Evolutionary conservation across 2,329 filamentous ascomycete genomes (phyloP).

Genomic region (Paraphoma chrysanthemicola): DNA sequence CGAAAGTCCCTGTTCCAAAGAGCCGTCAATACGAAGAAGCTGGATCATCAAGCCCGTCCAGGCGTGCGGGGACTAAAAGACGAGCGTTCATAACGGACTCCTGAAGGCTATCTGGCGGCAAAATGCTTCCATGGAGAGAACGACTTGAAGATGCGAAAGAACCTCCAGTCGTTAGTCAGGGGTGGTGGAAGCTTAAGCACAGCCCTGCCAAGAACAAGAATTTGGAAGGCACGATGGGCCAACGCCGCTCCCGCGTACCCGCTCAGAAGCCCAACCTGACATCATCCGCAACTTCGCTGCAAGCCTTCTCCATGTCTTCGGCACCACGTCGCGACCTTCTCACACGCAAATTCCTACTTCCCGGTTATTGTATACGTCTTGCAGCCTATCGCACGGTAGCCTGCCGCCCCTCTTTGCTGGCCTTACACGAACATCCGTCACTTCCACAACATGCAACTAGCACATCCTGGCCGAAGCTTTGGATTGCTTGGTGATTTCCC

Average conservation of each 20-base stretch:
- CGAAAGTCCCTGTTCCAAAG: no score
- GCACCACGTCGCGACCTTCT: not conserved
- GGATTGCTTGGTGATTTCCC: conserved; percentile 21
- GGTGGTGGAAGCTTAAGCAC: conserved; percentile 6
- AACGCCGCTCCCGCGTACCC: conserved; percentile 23
- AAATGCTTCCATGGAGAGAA: no score
- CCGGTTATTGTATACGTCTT: not conserved
- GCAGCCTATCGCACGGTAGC: not conserved
- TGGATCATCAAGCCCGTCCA: no score
- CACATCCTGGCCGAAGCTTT: conserved; percentile 15
- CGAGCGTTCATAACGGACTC: no score
- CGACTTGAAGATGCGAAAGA: not conserved
- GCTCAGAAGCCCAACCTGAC: conserved; percentile 19
- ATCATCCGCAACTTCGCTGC: conserved; percentile 2
- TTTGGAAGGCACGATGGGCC: not conserved
- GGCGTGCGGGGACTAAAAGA: no score
- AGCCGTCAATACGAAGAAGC: no score
- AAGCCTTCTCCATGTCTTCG: not conserved
- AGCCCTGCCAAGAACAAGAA: conserved; percentile 26
- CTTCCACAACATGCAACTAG: conserved; percentile 26
- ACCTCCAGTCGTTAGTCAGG: conserved; percentile 6
- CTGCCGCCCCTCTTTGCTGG: conserved; percentile 9
- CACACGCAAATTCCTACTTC: not conserved
- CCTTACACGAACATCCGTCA: conserved; percentile 15
- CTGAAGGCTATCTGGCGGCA: no score